Evolutionary conservation across 768 basidiomycete species (phyloP), one percentile per base, ranked within the genome.

Genomic region (Lentinula raphanica): DNA sequence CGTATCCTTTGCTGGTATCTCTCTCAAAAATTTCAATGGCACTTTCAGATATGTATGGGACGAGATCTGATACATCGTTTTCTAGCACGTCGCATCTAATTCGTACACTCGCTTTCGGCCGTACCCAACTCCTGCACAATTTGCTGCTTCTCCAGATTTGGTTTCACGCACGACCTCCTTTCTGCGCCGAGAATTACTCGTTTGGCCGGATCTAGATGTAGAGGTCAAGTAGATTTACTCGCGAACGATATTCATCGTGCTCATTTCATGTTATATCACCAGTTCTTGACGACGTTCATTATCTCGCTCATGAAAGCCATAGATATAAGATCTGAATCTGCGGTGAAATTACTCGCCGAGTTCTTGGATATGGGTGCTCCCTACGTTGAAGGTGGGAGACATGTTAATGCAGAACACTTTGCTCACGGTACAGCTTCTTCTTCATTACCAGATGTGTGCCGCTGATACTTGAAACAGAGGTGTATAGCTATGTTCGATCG

Each of bases 231-330:
- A 31, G 21, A 40, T 39, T 55, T 38, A 49, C 15, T 32, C 19
- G 9, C 44, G 21, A 23, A 21, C 28, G 9, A 29, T 5, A 38
- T 23, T 48, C 15, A 49, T 38, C 45, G n/a, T 48, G n/a, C 17
- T 17, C 28, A 48, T 59, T 54, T 31, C 49, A 21, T 40, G 57
- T 58, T 39, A n/a, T n/a, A n/a, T 11, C 54, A 42, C 38, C 40
- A 94, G 90, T 98, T 95, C 70, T 77, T 98, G 55, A 94, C 91
- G 12, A 90, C 86, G 2, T 92, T 95, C 72, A 91, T 85, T 19
- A 74, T 96, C 53, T 92, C 93, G 1, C 76, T 98, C 64, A 92
- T 98, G 86, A 92, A 93, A 72, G 81, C 90, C 3, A 84, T 97
- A 56, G 94, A 98, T 72, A 90, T 98, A 58, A 90, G 94, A 42